Base-by-base conservation (phyloP, 2,329 filamentous ascomycete species). In the Orbilia quercus region DNA sequence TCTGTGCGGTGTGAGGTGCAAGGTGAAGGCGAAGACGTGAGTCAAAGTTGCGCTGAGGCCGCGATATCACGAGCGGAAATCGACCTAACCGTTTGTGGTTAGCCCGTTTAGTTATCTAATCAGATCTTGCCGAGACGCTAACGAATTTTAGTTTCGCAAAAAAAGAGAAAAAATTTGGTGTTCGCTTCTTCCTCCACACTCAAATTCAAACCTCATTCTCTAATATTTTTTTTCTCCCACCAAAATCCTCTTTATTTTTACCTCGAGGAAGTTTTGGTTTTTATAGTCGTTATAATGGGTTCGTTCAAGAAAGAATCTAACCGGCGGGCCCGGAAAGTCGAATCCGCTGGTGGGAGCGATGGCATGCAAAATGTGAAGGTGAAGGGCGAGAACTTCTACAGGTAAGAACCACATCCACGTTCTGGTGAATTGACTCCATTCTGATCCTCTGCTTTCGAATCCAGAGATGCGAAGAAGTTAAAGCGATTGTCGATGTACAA, bases 371-470 rank as follows among this genome's bases (percentile, higher is more conserved):
- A 98, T 83, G 91, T 98, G 79, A 91, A 89, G 79, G 85, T 88
- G 78, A 99, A 99, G 84, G 95, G 95, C 83, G 94, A 98, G 85
- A 98, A 98, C 84, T 99, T 98, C 84, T 98, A 98, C 84, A 73
- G 69, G 69, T 73, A 62, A 54, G 88, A 91, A 85, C 90, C 83
- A 51, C 28, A 4, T 7, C 23, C 12, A 7, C 28, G 11, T 23
- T 22, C 23, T 12, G 9, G n/a, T 16, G 22, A 18, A 12, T 31
- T 7, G 22, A 36, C 12, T 11, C 16, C 1, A 18, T 44, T 3
- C 53, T 63, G 36, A 71, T 12, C n/a, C 9, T 34, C 2, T 22
- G 20, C 25, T 36, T 23, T 48, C 14, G 2, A 20, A 53, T 54
- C 7, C 40, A 75, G 77, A 38, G 76, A 78, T 84, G 91, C 91